Base-by-base conservation (phyloP, 2,329 filamentous ascomycete species). In the Coccinonectria pachysandricola region DNA sequence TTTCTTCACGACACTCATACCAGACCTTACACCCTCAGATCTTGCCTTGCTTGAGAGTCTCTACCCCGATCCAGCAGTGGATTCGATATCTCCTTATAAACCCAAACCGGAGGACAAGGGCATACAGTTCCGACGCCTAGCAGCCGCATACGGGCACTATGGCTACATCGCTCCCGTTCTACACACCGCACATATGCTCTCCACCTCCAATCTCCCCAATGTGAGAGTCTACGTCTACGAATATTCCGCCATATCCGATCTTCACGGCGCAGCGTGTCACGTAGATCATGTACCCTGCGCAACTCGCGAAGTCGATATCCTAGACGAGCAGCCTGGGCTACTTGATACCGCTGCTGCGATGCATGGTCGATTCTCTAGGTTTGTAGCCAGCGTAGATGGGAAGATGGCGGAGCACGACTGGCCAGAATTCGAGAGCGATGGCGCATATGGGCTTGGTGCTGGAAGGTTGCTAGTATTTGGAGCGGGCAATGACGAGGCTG, bases 101-200 rank as follows among this genome's bases (percentile, higher is more conserved):
- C 42, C 25, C 51, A 54, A 52, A 31, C 32, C 55, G 35, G 26
- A 23, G 21, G 53, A n/a, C 15, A 51, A 63, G n/a, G 71, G 71
- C 2, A 36, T 54, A 5, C 69, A 77, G 45, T 78, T 67, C 53
- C 59, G 60, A 26, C 61, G 74, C 2, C 52, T 75, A 3, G 68
- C 73, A 39, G 66, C 68, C 7, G 71, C 70, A 0, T 79, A 79
- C 46, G 68, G 62, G 1, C 68, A 79, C 42, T 79, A 73, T 42
- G 74, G 71, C 0, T 79, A 79, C 42, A 68, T 76, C 24, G 70
- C 68, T 12, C 75, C 75, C 0, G 70, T 79, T 0, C 55, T 75
- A 3, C 71, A 78, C 45, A 72, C 68, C 0, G 72, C 68, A 0
- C 56, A 67, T 28, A 59, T 58, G 8, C 26, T 47, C 5, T 39